Evolutionary conservation across 306 rosid genomes (phyloP).

Genomic region (Citrullus colocynthis): DNA sequence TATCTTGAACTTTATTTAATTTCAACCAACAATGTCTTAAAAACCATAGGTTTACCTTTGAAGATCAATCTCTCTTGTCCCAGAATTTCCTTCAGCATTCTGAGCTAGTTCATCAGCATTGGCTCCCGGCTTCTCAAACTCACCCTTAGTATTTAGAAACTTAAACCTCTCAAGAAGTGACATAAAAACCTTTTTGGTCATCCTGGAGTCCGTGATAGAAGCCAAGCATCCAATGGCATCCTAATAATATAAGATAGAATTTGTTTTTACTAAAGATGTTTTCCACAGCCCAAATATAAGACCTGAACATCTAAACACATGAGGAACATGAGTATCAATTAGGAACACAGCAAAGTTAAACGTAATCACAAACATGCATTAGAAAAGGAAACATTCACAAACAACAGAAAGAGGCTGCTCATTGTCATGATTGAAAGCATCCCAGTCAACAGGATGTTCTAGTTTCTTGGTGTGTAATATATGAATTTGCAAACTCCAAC

Average conservation of each 20-base stretch:
- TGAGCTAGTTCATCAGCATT: slow-evolving; percentile 9
- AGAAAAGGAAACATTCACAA: not conserved
- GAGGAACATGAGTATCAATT: not conserved
- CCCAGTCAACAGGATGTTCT: not conserved
- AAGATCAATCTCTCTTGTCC: slow-evolving; percentile 31
- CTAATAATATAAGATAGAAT: slow-evolving; percentile 25
- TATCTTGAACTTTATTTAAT: not conserved
- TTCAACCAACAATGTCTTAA: not conserved
- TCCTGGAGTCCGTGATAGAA: slow-evolving; percentile 61
- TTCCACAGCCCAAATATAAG: slow-evolving; percentile 2
- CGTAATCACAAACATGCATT: not conserved
- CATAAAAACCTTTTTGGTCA: slow-evolving; percentile 32
- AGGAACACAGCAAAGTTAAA: slow-evolving; percentile 5
- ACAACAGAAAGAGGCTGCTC: not conserved
- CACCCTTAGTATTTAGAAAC: slow-evolving; percentile 27
- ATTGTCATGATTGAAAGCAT: not conserved
- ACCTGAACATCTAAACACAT: slow-evolving; percentile 5
- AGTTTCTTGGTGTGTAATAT: not conserved
- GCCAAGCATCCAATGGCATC: slow-evolving; percentile 81
- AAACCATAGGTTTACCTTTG: slow-evolving; percentile 31
- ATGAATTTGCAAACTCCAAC: not conserved
- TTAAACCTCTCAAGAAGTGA: slow-evolving; percentile 45
- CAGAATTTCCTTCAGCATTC: slow-evolving; percentile 21
- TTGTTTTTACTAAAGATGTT: not conserved
- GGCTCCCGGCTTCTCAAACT: slow-evolving; percentile 23